Base-by-base conservation (phyloP, 495 filamentous ascomycete genomes). In the Ascobolus immersus region DNA sequence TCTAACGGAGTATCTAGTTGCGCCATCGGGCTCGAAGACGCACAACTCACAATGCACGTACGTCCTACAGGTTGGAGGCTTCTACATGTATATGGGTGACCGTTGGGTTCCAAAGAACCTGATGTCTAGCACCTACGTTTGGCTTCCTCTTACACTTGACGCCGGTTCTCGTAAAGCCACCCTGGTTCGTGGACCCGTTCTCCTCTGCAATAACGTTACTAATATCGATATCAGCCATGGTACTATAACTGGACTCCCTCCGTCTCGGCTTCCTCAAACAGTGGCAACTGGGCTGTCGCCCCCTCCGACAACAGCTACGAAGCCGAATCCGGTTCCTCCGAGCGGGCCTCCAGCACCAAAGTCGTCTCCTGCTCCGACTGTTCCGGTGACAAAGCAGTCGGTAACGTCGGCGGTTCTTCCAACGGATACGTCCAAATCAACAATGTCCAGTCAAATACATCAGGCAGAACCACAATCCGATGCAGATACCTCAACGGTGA, bases 1-100 rank as follows among this genome's bases (percentile, higher is more conserved):
- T n/a, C 8, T 30, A 29, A 34, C 38, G 36, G 27, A 38, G 12
- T 18, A 25, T 14, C 15, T 15, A 44, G 40, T 61, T 33, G 58
- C 58, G 19, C 44, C 53, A 9, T 32, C 41, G 5, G 58, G 58
- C 15, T 39, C 47, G 0, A 50, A 60, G 32, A 71, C 67, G 0
- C 69, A 65, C 37, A 52, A 50, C 18, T 61, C 55, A 2, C 61
- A 65, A 39, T 64, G 59, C 0, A 62, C 53, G 17, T 65, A 52
- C 35, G 49, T 65, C 34, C 52, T 67, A 21, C 52, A 60, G 1
- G 47, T 58, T 22, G 47, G 52, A 30, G 17, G 17, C 36, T 15
- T 13, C 24, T n/a, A 50, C 28, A 66, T 68, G 35, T 76, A 73
- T 50, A 62, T 74, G 55, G 69, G 71, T 31, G 71, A 75, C 50